Conservation (phyloP, 2,329 filamentous ascomycete species). For the Colletotrichum orchidophilum region DNA sequence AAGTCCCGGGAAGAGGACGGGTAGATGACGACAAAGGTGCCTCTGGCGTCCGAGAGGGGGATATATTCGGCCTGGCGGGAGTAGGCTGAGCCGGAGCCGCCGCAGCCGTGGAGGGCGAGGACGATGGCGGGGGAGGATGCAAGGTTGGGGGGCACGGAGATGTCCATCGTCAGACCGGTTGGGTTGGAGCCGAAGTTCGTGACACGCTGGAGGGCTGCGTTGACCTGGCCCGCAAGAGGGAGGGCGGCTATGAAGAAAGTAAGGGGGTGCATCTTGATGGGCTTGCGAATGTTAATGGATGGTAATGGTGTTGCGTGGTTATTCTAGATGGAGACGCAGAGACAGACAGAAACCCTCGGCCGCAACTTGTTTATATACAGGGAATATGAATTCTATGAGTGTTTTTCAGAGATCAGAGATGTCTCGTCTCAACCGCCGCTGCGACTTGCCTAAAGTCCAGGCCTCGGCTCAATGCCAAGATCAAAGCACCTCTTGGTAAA, state of each 20-base stretch:
- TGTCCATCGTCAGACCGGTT: conserved; percentile 32
- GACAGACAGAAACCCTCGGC: neutral
- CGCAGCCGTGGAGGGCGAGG: conserved; percentile 33
- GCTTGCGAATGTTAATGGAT: neutral
- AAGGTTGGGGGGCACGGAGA: conserved; percentile 24
- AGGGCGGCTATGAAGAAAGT: conserved; percentile 2
- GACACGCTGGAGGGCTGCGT: conserved; percentile 22
- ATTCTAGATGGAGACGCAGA: neutral
- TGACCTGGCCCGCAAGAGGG: neutral
- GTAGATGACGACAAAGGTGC: conserved; percentile 52
- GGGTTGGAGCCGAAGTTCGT: conserved; percentile 30
- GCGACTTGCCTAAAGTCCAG: neutral
- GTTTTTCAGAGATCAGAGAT: neutral
- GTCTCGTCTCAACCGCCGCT: neutral
- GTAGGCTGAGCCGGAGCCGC: conserved; percentile 29
- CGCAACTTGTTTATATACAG: neutral
- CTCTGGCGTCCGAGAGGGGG: conserved; percentile 50
- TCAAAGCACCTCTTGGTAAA: neutral
- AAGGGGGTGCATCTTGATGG: neutral
- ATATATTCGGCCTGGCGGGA: conserved; percentile 22
- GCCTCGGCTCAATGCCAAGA: neutral
- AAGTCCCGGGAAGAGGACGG: conserved; percentile 37
- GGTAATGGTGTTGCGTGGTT: neutral
- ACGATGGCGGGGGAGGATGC: conserved; percentile 21
- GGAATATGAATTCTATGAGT: no score